These are phyloP conservation scores for Myriosclerotinia duriaeana DNA, from an alignment of 2,329 filamentous ascomycete species.

Conservation along the genomic window DNA sequence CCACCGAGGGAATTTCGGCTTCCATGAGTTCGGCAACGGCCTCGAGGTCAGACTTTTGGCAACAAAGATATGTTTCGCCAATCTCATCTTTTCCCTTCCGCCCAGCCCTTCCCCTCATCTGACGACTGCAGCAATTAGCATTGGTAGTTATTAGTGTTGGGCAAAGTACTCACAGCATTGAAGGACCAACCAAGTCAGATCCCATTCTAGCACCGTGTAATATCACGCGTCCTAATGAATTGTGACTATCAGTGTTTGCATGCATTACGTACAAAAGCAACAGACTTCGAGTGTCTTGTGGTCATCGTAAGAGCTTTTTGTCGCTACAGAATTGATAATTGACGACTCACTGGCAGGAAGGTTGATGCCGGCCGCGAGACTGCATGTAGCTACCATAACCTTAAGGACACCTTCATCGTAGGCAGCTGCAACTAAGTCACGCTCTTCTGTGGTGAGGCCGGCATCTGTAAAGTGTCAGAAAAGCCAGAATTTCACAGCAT, in stretches of 20 bases:
- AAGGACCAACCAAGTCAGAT: slow-evolving; percentile 71
- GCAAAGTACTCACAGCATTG: slow-evolving; percentile 59
- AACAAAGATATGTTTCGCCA: slow-evolving; percentile 77
- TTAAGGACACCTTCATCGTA: slow-evolving; percentile 68
- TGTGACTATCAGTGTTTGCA: background rate
- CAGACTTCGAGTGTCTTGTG: background rate
- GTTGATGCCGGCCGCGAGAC: slow-evolving; percentile 81
- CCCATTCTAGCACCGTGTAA: slow-evolving; percentile 75
- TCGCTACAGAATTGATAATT: background rate
- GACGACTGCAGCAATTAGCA: slow-evolving; percentile 50
- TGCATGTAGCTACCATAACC: slow-evolving; percentile 74
- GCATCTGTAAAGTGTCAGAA: slow-evolving; percentile 45
- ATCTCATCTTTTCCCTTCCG: slow-evolving; percentile 76
- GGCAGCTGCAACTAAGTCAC: slow-evolving; percentile 67
- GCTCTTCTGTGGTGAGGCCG: slow-evolving; percentile 71
- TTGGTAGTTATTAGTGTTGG: background rate
- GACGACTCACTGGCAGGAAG: slow-evolving; percentile 56
- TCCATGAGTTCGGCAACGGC: slow-evolving; percentile 69
- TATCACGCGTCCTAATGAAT: slow-evolving; percentile 57
- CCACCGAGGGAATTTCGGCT: slow-evolving; percentile 67
- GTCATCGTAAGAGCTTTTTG: background rate
- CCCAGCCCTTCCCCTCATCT: slow-evolving; percentile 77
- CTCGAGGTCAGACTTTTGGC: slow-evolving; percentile 65
- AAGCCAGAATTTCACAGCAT: background rate
- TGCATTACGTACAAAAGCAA: background rate